Percentiles rank a stretch among this genome's conserved stretches.
Evolutionary conservation across 2,329 filamentous ascomycete genomes (phyloP).

Genomic region (Arthroderma uncinatum): DNA sequence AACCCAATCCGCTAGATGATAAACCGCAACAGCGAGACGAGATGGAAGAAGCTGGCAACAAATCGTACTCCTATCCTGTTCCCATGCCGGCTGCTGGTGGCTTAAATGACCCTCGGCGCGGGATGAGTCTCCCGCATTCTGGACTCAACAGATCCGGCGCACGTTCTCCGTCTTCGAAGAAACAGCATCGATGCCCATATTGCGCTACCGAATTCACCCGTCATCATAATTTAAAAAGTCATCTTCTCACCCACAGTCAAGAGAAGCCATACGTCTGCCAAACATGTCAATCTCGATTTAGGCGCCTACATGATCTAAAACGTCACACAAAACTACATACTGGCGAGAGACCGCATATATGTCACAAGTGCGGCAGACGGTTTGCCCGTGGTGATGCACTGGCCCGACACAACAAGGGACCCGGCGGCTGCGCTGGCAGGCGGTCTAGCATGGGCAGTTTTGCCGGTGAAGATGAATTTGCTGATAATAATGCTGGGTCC

Average conservation of each 20-base stretch:
- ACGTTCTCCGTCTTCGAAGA: constrained; percentile 62
- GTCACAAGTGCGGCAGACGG: constrained; percentile 83
- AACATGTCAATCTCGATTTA: constrained; percentile 85
- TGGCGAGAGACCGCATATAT: constrained; percentile 88
- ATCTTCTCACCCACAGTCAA: constrained; percentile 92
- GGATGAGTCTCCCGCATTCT: constrained; percentile 48
- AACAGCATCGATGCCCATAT: constrained; percentile 87
- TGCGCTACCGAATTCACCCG: constrained; percentile 94
- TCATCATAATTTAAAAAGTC: constrained; percentile 95
- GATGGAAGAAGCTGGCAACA: constrained; percentile 34
- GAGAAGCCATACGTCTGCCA: constrained; percentile 94
- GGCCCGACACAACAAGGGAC: constrained; percentile 88
- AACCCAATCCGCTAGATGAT: constrained; percentile 33
- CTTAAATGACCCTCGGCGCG: constrained; percentile 43
- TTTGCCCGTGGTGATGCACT: constrained; percentile 93
- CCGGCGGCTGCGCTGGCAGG: constrained; percentile 86
- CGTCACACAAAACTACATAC: constrained; percentile 94
- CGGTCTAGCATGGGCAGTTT: constrained; percentile 77
- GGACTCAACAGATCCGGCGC: constrained; percentile 47
- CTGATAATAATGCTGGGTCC: constrained; percentile 35
- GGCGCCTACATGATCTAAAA: constrained; percentile 87
- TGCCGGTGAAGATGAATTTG: constrained; percentile 62
- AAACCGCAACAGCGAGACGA: constrained; percentile 30
- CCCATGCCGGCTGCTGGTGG: constrained; percentile 39
- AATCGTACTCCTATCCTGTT: constrained; percentile 54